Evolutionary conservation across 2,329 filamentous ascomycete genomes (phyloP).

Genomic region (Cladophialophora psammophila): DNA sequence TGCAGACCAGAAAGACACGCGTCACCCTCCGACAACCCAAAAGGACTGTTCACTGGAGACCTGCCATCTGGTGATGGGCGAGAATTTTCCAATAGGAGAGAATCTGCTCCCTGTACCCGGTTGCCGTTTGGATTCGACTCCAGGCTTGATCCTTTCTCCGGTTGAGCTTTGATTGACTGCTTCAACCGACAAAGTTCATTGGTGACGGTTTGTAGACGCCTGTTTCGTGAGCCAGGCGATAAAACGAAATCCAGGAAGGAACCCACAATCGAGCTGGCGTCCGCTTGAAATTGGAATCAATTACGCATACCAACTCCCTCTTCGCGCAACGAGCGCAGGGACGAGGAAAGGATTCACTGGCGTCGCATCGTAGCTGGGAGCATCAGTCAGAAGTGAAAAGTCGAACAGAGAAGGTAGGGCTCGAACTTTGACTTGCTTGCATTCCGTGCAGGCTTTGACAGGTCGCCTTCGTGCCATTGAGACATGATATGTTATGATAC

Average conservation of each 20-base stretch:
- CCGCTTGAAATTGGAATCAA: slow-evolving; percentile 25
- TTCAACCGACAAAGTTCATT: slow-evolving; percentile 22
- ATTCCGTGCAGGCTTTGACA: slow-evolving; percentile 25
- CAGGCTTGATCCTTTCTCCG: not conserved
- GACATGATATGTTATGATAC: not conserved
- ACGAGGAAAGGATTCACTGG: slow-evolving; percentile 21
- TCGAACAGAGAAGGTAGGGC: no score
- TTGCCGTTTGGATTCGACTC: not conserved
- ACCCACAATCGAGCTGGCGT: slow-evolving; percentile 22
- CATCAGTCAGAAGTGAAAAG: not conserved
- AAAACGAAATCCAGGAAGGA: not conserved
- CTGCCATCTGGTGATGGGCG: not conserved
- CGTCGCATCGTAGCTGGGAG: slow-evolving; percentile 22
- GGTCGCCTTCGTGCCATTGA: slow-evolving; percentile 17
- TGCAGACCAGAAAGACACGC: slow-evolving; percentile 1
- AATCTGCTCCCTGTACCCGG: not conserved
- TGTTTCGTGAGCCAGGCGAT: slow-evolving; percentile 1
- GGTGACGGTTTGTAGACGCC: slow-evolving; percentile 21
- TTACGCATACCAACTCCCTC: slow-evolving; percentile 17
- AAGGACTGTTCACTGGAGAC: not conserved
- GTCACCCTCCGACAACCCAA: not conserved
- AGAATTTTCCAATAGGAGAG: not conserved
- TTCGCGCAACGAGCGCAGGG: slow-evolving; percentile 22
- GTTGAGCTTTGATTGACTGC: slow-evolving; percentile 15
- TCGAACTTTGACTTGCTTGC: slow-evolving; percentile 22